These are phyloP conservation scores for Sugiyamaella novakii DNA, from an alignment of 1,139 yeast species.

Conservation along the genomic window DNA sequence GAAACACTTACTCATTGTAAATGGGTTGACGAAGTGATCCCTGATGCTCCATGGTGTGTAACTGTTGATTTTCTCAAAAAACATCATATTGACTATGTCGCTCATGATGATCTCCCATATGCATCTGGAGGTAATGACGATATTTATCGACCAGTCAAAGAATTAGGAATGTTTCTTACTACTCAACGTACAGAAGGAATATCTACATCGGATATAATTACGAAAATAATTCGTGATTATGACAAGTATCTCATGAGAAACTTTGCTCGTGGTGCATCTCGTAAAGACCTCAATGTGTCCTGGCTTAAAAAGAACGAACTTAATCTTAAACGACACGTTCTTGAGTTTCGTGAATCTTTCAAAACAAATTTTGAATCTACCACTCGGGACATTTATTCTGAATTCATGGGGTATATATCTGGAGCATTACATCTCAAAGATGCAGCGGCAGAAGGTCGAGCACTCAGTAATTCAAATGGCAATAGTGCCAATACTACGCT, in stretches of 20 bases:
- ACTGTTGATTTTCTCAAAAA: slow-evolving; percentile 75
- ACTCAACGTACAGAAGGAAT: slow-evolving; percentile 97
- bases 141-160: slow-evolving; percentile 88
- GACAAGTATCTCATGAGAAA: slow-evolving; percentile 96
- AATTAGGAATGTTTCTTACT: slow-evolving; percentile 84
- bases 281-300: slow-evolving; percentile 92
- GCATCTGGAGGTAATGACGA: slow-evolving; percentile 87
- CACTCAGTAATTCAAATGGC: too few relatives aligned
- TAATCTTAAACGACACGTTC: slow-evolving; percentile 87
- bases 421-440: slow-evolving; percentile 29
- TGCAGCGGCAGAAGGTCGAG: slow-evolving; percentile 21
- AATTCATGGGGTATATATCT: slow-evolving; percentile 57
- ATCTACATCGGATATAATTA: slow-evolving; percentile 92
- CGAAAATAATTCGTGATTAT: slow-evolving; percentile 91
- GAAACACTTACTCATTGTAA: slow-evolving; percentile 87
- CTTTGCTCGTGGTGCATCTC: slow-evolving; percentile 95
- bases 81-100: slow-evolving; percentile 91
- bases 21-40: slow-evolving; percentile 97
- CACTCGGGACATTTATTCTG: slow-evolving; percentile 79
- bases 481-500: too few relatives aligned
- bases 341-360: slow-evolving; percentile 84
- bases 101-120: slow-evolving; percentile 96
- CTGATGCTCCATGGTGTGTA: slow-evolving; percentile 95
- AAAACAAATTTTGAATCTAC: slow-evolving; percentile 74
- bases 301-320: slow-evolving; percentile 97